Base-by-base conservation (phyloP, 805 yeast genomes). In the Candida gorgasii region DNA sequence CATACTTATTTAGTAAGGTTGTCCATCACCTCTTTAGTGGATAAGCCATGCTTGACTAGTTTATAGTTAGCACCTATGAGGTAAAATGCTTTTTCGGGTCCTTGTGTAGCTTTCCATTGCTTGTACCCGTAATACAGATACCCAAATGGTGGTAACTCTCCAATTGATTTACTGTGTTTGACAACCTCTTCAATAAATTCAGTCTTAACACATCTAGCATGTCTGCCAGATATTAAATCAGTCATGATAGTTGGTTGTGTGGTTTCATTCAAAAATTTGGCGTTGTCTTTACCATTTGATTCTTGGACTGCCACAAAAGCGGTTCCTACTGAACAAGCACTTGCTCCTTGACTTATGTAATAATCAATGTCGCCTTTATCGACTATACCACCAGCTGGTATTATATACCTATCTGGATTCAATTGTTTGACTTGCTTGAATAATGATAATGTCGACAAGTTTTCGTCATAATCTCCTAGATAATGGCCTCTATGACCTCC, bases 401-500 rank as follows among this genome's bases (percentile, higher is more conserved):
- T 59, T 1, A 73, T 32, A 42, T 54, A 48, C 19, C 46, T 39
- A 27, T 43, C 45, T 3, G 48, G 46, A 36, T 43, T 33, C 16
- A 51, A 29, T 20, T 34, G 39, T 29, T 46, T 47, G 7, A 61
- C 57, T 41, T 52, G 55, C 5, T 43, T 37, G 39, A 63, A 63
- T 35, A 65, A 51, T 5, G 59, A 49, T 28, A 38, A 49, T 0
- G 80, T 73, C 7, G 67, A 55, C 35, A 72, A 55, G 20, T 63
- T 59, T 22, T 59, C 60, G 45, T 71, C 77, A 14, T 41, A 40
- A 12, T 39, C 37, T 8, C 29, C 42, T 14, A 68, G 40, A 39
- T 70, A 74, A 47, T 66, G 72, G 2, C 84, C 84, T 13, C 86
- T 59, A 52, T 80, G 86, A 0, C 86, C 86, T 17, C 86, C 86